A percentile compares a stretch with the other conserved stretches of the same genome.
phyloP scores from a whole-genome alignment of 257 asterid genomes.

The Solanum clarkiae region DNA sequence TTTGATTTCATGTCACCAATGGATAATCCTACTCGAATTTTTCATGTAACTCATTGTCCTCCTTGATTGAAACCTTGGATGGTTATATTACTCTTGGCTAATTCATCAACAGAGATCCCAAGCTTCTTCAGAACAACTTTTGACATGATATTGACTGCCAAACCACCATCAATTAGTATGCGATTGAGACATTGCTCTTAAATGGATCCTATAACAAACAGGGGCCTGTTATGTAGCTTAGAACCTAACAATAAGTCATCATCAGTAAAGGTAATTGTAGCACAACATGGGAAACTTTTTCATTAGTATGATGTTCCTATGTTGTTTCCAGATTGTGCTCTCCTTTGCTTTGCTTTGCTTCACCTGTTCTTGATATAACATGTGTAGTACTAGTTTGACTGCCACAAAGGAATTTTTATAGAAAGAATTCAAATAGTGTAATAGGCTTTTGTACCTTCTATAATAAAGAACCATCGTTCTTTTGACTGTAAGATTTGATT shows the following conservation, averaged over 20 bases:
- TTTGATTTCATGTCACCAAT: background rate
- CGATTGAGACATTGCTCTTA: background rate
- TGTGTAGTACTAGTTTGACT: background rate
- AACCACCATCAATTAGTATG: background rate
- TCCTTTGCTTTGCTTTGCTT: background rate
- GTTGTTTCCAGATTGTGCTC: background rate
- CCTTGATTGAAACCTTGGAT: background rate
- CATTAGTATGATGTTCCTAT: background rate
- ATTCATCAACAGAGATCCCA: background rate
- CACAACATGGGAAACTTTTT: background rate
- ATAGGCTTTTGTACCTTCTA: background rate
- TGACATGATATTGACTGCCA: background rate
- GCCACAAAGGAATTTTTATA: background rate
- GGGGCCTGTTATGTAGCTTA: background rate
- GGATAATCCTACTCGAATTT: background rate
- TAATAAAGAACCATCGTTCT: background rate
- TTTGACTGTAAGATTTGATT: background rate
- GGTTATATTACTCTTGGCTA: background rate
- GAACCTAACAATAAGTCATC: background rate
- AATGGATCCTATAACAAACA: background rate
- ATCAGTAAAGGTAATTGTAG: background rate
- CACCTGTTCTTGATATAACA: background rate
- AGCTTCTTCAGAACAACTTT: background rate
- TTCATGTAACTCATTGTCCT: background rate
- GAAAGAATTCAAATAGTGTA: background rate